Conservation (phyloP, 164 flowering plant genomes). For the Macadamia integrifolia region DNA sequence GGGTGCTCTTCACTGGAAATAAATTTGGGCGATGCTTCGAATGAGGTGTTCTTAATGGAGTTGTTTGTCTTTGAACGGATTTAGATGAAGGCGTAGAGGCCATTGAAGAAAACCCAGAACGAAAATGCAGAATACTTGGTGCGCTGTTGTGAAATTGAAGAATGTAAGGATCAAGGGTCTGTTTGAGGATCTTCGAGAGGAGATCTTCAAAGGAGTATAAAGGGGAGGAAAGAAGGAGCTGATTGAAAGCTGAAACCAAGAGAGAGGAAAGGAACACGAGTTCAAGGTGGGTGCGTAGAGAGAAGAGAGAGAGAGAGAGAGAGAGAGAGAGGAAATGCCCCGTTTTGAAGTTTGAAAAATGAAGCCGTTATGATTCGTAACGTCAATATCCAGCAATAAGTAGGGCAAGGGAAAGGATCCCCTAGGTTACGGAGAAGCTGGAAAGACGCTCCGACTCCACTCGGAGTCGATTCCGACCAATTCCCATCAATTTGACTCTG, state of each 20-base stretch:
- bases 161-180: not conserved
- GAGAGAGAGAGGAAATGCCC: not conserved
- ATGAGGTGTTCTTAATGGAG: conserved; percentile 54
- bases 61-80: conserved; percentile 24
- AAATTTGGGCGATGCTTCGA: conserved; percentile 54
- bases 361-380: conserved; percentile 52
- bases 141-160: not conserved
- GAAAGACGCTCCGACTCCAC: too few relatives aligned
- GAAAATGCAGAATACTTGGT: not conserved
- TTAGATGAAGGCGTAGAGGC: conserved; percentile 62
- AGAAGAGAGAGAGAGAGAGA: not conserved
- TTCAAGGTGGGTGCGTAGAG: too few relatives aligned
- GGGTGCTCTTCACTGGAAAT: conserved; percentile 21
- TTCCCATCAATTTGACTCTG: too few relatives aligned
- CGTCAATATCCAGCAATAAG: conserved; percentile 24
- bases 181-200: conserved; percentile 2
- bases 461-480: too few relatives aligned
- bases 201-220: not conserved
- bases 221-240: not conserved
- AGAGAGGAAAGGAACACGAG: conserved; percentile 3
- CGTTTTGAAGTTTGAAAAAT: conserved; percentile 24
- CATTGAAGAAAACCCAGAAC: conserved; percentile 32
- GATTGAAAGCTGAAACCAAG: conserved; percentile 12
- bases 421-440: too few relatives aligned
- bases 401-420: not conserved